Conservation (phyloP, 257 asterid genomes). For the Coffea canephora region DNA sequence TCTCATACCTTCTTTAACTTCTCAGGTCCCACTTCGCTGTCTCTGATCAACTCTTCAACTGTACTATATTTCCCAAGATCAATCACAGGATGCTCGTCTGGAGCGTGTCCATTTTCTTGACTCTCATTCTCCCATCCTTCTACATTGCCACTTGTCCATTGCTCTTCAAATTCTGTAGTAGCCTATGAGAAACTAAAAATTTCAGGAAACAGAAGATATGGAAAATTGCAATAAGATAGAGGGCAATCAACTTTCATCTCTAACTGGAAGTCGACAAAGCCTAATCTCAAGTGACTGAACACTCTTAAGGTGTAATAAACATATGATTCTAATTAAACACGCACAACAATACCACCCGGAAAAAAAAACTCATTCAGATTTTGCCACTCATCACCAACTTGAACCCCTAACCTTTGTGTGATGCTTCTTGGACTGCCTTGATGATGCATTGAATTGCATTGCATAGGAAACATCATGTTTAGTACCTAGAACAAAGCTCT, state of each 20-base stretch:
- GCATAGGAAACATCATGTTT: no score
- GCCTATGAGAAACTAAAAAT: slow-evolving; percentile 42
- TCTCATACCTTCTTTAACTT: slow-evolving; percentile 78
- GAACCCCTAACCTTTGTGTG: not conserved
- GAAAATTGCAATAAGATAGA: not conserved
- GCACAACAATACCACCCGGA: not conserved
- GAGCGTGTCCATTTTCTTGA: slow-evolving; percentile 56
- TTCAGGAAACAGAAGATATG: slow-evolving; percentile 12
- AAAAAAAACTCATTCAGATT: not conserved
- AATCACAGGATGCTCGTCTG: slow-evolving; percentile 48
- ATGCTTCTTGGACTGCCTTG: not conserved
- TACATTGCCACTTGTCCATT: slow-evolving; percentile 62
- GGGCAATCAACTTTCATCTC: no score
- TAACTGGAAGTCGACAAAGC: not conserved
- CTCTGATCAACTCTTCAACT: slow-evolving; percentile 67
- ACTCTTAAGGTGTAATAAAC: not conserved
- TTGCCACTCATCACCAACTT: not conserved
- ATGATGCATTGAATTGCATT: not conserved
- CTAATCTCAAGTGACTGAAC: not conserved
- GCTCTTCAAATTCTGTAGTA: slow-evolving; percentile 76
- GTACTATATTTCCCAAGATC: slow-evolving; percentile 84
- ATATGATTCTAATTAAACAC: not conserved
- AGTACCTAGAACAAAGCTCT: not conserved
- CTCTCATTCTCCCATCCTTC: slow-evolving; percentile 77
- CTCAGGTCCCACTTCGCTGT: slow-evolving; percentile 61